Percentiles rank a stretch among this genome's conserved stretches.
These are phyloP conservation scores for Hygrocybe coccinea DNA, from an alignment of 768 basidiomycete genomes.

Conservation along the genomic window DNA sequence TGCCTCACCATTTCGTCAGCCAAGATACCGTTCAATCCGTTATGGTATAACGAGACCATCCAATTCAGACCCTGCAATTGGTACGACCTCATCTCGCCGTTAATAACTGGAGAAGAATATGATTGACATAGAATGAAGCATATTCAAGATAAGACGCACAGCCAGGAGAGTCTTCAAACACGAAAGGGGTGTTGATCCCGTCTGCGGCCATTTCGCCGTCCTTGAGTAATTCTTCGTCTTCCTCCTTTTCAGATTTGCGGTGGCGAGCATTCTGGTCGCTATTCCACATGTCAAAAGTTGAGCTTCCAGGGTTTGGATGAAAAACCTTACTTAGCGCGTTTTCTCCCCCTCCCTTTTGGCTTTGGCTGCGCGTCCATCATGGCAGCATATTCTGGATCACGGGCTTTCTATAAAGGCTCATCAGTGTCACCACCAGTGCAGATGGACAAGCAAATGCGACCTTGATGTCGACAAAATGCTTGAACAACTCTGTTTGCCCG, in stretches of 20 bases:
- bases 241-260: slow-evolving; percentile 96
- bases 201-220: slow-evolving; percentile 75
- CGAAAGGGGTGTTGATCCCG: slow-evolving; percentile 85
- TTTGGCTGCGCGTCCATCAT: slow-evolving; percentile 84
- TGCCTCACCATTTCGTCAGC: slow-evolving; percentile 86
- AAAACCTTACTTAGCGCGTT: slow-evolving; percentile 64
- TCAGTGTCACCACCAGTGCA: too few species aligned
- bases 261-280: slow-evolving; percentile 79
- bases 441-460: slow-evolving; percentile 32
- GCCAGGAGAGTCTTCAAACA: slow-evolving; percentile 90
- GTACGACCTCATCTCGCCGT: slow-evolving; percentile 87
- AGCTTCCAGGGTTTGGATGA: neutral
- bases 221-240: slow-evolving; percentile 91
- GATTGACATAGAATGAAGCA: neutral
- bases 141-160: slow-evolving; percentile 47
- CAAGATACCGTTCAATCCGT: slow-evolving; percentile 93
- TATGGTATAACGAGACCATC: slow-evolving; percentile 95
- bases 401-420: slow-evolving; percentile 54
- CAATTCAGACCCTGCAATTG: slow-evolving; percentile 95
- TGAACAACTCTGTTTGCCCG: slow-evolving; percentile 96
- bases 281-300: neutral
- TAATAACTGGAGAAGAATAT: slow-evolving; percentile 55
- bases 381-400: slow-evolving; percentile 90
- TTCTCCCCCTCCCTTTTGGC: slow-evolving; percentile 78
- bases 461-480: slow-evolving; percentile 97